Conservation (phyloP, 495 filamentous ascomycete genomes). For the Aspergillus homomorphus region DNA sequence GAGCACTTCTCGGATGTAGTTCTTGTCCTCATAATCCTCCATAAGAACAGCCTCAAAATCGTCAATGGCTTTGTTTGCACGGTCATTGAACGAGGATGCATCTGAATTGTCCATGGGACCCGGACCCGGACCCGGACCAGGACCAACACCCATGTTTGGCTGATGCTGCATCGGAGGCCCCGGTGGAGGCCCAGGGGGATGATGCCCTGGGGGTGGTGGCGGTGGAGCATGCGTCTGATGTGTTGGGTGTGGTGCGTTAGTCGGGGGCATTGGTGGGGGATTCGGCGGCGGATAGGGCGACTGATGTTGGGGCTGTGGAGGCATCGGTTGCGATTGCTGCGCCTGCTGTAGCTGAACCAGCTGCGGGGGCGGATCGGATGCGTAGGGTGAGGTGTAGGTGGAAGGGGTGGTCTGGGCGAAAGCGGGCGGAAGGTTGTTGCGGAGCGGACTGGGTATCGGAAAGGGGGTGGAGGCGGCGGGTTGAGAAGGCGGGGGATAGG, state of each 20-base stretch:
- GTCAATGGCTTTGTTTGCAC: slow-evolving; percentile 49
- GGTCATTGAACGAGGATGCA: slow-evolving; percentile 42
- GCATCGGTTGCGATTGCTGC: slow-evolving; percentile 27
- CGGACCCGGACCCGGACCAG: slow-evolving; percentile 50
- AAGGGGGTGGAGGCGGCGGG: slow-evolving; percentile 26
- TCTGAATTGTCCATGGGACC: slow-evolving; percentile 46
- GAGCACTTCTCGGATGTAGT: slow-evolving; percentile 50
- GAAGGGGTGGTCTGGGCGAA: slow-evolving; percentile 40
- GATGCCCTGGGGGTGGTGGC: slow-evolving; percentile 22
- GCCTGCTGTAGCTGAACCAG: slow-evolving; percentile 33
- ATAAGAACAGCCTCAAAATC: slow-evolving; percentile 48
- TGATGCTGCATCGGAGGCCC: slow-evolving; percentile 27
- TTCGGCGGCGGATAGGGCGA: slow-evolving; percentile 31
- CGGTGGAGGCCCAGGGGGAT: slow-evolving; percentile 24
- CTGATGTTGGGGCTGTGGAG: slow-evolving; percentile 30
- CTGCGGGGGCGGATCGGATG: slow-evolving; percentile 39
- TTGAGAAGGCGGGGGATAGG: slow-evolving; percentile 24
- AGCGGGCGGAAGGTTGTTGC: slow-evolving; percentile 44
- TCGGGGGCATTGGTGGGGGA: slow-evolving; percentile 19
- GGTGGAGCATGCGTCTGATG: slow-evolving; percentile 15
- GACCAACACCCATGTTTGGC: slow-evolving; percentile 17
- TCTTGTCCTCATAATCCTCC: slow-evolving; percentile 50
- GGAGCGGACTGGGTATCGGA: slow-evolving; percentile 41
- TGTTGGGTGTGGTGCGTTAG: slow-evolving; percentile 30
- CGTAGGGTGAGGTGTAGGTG: slow-evolving; percentile 44